Evolutionary conservation across 2,329 filamentous ascomycete species (phyloP).

Genomic region (Curvularia lunata): DNA sequence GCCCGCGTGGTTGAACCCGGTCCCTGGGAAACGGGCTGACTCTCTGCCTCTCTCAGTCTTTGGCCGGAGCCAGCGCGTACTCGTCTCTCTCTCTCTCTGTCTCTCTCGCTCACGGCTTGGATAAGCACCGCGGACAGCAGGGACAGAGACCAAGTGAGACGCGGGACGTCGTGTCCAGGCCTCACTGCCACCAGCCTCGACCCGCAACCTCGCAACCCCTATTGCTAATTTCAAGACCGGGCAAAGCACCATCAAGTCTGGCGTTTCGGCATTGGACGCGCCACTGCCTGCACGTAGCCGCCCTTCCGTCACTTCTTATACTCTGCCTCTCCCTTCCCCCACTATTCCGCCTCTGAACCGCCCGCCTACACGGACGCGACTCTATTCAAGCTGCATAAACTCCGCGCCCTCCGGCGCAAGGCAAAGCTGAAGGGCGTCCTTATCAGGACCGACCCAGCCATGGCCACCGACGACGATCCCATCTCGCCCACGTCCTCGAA

Average conservation of each 20-base stretch:
- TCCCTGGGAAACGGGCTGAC: slow-evolving; percentile 11
- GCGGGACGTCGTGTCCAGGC: neutral
- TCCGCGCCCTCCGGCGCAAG: slow-evolving; percentile 50
- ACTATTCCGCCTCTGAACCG: slow-evolving; percentile 19
- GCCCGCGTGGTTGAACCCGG: slow-evolving; percentile 17
- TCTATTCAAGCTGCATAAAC: slow-evolving; percentile 49
- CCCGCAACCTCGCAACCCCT: slow-evolving; percentile 1
- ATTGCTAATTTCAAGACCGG: slow-evolving; percentile 8
- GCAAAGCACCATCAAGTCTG: slow-evolving; percentile 6
- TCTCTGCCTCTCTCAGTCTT: too few relatives aligned
- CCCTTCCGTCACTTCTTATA: slow-evolving; percentile 26
- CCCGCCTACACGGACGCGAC: slow-evolving; percentile 19
- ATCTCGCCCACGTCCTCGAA: slow-evolving; percentile 48
- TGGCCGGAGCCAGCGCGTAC: neutral
- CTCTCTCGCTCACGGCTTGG: neutral
- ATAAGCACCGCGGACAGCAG: neutral
- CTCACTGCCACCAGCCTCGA: slow-evolving; percentile 1
- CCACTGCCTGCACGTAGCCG: slow-evolving; percentile 20
- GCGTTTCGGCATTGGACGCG: slow-evolving; percentile 15
- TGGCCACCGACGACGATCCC: slow-evolving; percentile 39
- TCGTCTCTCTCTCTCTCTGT: neutral
- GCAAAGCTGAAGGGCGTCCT: slow-evolving; percentile 44
- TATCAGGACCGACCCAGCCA: slow-evolving; percentile 32
- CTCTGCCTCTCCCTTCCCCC: slow-evolving; percentile 24
- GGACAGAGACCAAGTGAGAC: neutral